Conservation (phyloP, 202 grass and related monocot species). For the Schoenoplectus tabernaemontani region DNA sequence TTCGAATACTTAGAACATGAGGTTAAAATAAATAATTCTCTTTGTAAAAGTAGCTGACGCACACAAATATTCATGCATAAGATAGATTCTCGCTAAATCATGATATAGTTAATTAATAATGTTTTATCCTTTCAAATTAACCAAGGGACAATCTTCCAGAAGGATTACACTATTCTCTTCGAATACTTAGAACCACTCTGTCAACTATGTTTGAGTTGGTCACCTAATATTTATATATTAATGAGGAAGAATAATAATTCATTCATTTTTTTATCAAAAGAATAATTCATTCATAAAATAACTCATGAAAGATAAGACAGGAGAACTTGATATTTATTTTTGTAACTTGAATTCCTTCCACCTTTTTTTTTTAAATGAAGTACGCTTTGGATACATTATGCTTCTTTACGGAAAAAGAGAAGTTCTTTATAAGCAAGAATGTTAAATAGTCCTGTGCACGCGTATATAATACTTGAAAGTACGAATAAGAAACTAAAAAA, state of each 20-base stretch:
- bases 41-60: not conserved
- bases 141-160: slow-evolving; percentile 14
- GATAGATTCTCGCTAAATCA: not conserved
- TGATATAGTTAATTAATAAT: not conserved
- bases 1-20: too few species aligned
- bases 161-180: not conserved
- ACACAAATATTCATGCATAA: not conserved
- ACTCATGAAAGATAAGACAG: slow-evolving; percentile 4
- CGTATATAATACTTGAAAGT: not conserved
- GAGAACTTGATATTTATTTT: not conserved
- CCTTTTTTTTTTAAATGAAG: not conserved
- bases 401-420: not conserved
- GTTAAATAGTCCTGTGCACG: not conserved
- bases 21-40: not conserved
- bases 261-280: too few species aligned
- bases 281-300: not conserved
- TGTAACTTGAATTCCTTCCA: not conserved
- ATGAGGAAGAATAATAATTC: too few species aligned
- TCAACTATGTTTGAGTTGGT: not conserved
- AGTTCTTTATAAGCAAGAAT: not conserved
- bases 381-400: not conserved
- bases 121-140: not conserved
- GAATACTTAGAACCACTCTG: not conserved
- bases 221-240: slow-evolving; percentile 2
- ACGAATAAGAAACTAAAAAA: too few species aligned